Conservation (phyloP, 176 grass and related monocot genomes). For the Juncus inflexus region DNA sequence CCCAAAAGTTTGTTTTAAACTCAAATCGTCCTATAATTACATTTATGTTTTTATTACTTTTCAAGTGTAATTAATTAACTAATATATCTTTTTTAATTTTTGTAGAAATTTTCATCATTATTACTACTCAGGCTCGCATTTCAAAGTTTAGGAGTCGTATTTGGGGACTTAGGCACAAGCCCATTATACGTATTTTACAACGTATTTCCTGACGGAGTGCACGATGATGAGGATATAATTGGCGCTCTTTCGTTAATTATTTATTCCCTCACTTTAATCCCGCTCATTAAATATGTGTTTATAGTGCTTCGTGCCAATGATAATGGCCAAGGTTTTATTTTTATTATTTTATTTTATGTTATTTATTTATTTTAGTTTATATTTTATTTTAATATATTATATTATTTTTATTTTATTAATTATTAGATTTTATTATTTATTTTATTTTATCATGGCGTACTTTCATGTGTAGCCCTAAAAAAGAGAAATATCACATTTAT, state of each 20-base stretch:
- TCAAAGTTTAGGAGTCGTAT: constrained; percentile 98
- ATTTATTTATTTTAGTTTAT: neutral
- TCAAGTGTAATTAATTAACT: too few relatives aligned
- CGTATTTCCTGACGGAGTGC: constrained; percentile 70
- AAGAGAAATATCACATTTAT: too few relatives aligned
- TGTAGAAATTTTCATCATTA: constrained; percentile 77
- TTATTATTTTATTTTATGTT: constrained; percentile 9
- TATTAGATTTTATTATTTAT: too few relatives aligned
- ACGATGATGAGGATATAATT: constrained; percentile 72
- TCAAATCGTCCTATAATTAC: too few relatives aligned
- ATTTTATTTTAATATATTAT: too few relatives aligned
- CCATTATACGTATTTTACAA: constrained; percentile 96
- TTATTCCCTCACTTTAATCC: constrained; percentile 91
- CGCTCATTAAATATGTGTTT: constrained; percentile 92
- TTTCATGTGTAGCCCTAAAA: too few relatives aligned
- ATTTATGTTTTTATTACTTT: too few relatives aligned
- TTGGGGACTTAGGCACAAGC: constrained; percentile 92
- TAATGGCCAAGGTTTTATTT: constrained; percentile 76
- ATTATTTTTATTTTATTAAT: too few relatives aligned
- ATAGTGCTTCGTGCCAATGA: constrained; percentile 92
- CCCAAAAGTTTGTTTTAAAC: too few relatives aligned
- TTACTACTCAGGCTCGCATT: constrained; percentile 71
- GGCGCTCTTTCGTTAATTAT: constrained; percentile 99
- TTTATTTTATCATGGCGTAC: too few relatives aligned
- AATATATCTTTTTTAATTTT: neutral